These are phyloP conservation scores for Vitis riparia DNA, from an alignment of 164 flowering plant genomes.

Conservation along the genomic window DNA sequence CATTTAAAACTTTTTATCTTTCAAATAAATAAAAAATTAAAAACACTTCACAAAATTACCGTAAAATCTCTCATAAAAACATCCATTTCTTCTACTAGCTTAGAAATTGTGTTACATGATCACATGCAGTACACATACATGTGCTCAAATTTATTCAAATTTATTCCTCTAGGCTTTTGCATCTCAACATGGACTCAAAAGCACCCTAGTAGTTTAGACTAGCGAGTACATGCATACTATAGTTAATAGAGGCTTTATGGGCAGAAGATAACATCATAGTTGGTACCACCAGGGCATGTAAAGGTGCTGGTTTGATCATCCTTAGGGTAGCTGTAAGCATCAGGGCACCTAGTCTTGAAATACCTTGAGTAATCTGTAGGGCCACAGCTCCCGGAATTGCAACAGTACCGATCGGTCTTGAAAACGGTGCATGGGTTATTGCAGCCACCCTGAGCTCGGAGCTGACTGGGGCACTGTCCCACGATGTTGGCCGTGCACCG, in stretches of 20 bases:
- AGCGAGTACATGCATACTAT: too few relatives aligned
- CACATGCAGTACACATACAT: too few relatives aligned
- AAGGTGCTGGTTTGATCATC: slow-evolving; percentile 55
- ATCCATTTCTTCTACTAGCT: too few relatives aligned
- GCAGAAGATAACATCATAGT: slow-evolving; percentile 58
- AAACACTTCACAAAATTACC: too few relatives aligned
- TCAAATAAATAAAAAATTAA: too few relatives aligned
- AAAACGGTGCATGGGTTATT: slow-evolving; percentile 59
- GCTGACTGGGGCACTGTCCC: slow-evolving; percentile 36
- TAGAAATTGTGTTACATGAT: too few relatives aligned
- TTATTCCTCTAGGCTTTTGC: too few relatives aligned
- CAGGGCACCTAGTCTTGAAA: slow-evolving; percentile 52
- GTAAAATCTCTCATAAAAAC: too few relatives aligned
- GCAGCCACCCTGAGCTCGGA: slow-evolving; percentile 42
- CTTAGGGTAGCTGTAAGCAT: slow-evolving; percentile 58
- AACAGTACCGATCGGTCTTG: slow-evolving; percentile 50
- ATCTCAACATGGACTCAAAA: too few relatives aligned
- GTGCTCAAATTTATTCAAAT: too few relatives aligned
- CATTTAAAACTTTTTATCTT: too few relatives aligned
- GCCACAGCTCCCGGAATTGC: slow-evolving; percentile 33
- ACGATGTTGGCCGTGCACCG: slow-evolving; percentile 25
- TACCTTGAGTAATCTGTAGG: slow-evolving; percentile 44
- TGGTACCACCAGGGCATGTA: slow-evolving; percentile 55
- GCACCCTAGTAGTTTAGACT: too few relatives aligned
- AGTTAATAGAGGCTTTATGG: slow-evolving; percentile 12